Base-by-base conservation (phyloP, 768 basidiomycete genomes). In the Agrocybe pediades region DNA sequence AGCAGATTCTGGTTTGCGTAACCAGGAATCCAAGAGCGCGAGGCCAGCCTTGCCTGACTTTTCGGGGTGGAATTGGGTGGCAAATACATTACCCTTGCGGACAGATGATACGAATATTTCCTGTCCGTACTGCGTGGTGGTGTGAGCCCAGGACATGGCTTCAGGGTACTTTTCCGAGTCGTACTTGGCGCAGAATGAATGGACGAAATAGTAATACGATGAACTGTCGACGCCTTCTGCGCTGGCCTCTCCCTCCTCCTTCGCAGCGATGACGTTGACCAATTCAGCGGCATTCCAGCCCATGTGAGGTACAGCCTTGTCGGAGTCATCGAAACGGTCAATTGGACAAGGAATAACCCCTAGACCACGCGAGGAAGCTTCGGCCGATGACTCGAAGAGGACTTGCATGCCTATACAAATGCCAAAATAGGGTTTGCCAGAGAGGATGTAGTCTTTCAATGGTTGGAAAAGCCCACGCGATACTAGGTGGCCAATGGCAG, bases 351-450 rank as follows among this genome's bases (percentile, higher is more conserved):
- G 89, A 57, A 99, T 87, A 59, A 93, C 70, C 16, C 86, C 90
- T 19, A 98, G 79, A n/a, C 96, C 95, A n/a, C 64, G 68, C 21
- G 74, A 73, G 15, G 83, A 79, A 13, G 87, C 87, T 74, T 99
- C 97, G 56, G 82, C 73, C 15, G 96, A 98, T 13, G 89, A 85
- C 53, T 82, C 75, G 73, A 94, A 98, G 56, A 99, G 90, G 53
- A 97, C 84, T 71, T 99, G 97, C 87, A 99, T 88, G 63, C 97
- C 97, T 65, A 99, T 92, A 74, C 97, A 99, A 75, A 99, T 98
- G 33, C 93, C 93, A 71, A 97, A 92, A 73, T 97, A 99, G 2
- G 96, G 97, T 62, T 80, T 83, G 21, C 97, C 96, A 9, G 92
- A 92, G 15, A 73, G 71, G 62, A 99, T 86, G 70, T 98, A 99